Percentiles rank a stretch among this genome's conserved stretches.
Evolutionary conservation across 768 basidiomycete species (phyloP).

Genomic region (Leucosporidium yakuticum): DNA sequence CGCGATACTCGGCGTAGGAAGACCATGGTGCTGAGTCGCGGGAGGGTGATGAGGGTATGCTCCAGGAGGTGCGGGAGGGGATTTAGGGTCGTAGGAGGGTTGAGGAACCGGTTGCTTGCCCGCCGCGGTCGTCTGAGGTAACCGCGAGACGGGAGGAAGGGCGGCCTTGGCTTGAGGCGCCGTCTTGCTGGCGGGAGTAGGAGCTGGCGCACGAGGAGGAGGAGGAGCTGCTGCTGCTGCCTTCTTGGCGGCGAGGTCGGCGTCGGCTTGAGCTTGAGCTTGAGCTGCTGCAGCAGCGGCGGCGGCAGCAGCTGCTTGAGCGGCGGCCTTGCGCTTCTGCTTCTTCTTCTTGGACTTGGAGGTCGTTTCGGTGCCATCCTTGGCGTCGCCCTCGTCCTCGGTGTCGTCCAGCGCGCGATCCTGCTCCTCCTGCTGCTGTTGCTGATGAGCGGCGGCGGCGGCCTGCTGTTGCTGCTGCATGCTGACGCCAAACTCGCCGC

Average conservation of each 20-base stretch:
- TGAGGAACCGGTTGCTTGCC: neutral
- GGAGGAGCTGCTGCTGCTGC: constrained; percentile 23
- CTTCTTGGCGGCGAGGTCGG: constrained; percentile 24
- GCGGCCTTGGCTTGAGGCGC: constrained; percentile 33
- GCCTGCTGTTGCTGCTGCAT: neutral
- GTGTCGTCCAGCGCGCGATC: constrained; percentile 7
- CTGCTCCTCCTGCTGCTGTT: constrained; percentile 22
- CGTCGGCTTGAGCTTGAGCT: constrained; percentile 15
- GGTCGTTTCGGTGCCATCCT: constrained; percentile 35
- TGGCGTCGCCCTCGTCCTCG: constrained; percentile 7
- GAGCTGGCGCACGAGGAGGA: constrained; percentile 12
- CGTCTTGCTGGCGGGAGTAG: constrained; percentile 27
- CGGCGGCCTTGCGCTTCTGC: constrained; percentile 43
- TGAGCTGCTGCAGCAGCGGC: constrained; percentile 29
- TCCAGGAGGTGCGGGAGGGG: constrained; percentile 16
- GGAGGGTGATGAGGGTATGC: constrained; percentile 14
- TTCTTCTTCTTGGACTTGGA: constrained; percentile 55
- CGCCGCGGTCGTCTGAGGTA: constrained; percentile 20
- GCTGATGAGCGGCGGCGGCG: neutral
- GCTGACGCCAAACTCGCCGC: constrained; percentile 16
- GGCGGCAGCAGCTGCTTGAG: constrained; percentile 5
- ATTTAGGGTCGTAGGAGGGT: constrained; percentile 14
- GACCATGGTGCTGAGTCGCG: neutral
- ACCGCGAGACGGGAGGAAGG: constrained; percentile 39
- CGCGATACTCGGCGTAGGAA: neutral